Base-by-base conservation (phyloP, 179 eudicot genomes). In the Silene coronaria region DNA sequence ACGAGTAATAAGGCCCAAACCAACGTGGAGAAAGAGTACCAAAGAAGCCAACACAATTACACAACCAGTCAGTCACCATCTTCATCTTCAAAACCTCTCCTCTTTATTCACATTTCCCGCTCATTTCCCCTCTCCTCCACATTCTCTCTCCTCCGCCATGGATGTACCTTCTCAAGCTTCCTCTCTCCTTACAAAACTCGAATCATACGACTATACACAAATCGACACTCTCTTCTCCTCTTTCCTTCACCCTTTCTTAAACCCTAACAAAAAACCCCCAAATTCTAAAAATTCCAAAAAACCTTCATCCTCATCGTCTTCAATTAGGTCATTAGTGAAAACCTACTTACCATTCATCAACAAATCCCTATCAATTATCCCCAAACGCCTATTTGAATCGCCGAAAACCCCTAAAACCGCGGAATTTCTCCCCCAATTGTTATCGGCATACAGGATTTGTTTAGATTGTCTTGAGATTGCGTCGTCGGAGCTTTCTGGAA, bases 261-360 rank as follows among this genome's bases (percentile, higher is more conserved):
- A 79, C 82, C 77, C 78, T 73, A 82, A 19, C 72, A 68, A 81
- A 76, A 80, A 65, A 69, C 83, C 82, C 24, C 77, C 80, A 22
- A 79, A 73, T 65, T 30, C 70, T 46, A 72, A 67, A 70, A 80
- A 67, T 65, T 30, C 70, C 53, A 72, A 67, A 70, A 80, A 67
- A 81, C 2, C 76, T 75, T 0, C 73, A 67, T n/a, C 80, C 4
- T 26, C 67, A 0, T 51, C 80, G 19, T 45, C 88, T 2, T 26
- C 89, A 3, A 76, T 78, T 59, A 81, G 97, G 2, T n/a, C 87
- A 22, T 87, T 92, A 11, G 87, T 90, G 17, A 90, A 89, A 63
- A 80, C 78, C 0, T 88, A 69, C 58, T 34, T 86, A 1, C 80
- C 90, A 0, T 86, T 89, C 76, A 74, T 92, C 55, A 86, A 70